These are phyloP conservation scores for Leccinum obscurum DNA, from an alignment of 768 basidiomycete species.

Conservation along the genomic window DNA sequence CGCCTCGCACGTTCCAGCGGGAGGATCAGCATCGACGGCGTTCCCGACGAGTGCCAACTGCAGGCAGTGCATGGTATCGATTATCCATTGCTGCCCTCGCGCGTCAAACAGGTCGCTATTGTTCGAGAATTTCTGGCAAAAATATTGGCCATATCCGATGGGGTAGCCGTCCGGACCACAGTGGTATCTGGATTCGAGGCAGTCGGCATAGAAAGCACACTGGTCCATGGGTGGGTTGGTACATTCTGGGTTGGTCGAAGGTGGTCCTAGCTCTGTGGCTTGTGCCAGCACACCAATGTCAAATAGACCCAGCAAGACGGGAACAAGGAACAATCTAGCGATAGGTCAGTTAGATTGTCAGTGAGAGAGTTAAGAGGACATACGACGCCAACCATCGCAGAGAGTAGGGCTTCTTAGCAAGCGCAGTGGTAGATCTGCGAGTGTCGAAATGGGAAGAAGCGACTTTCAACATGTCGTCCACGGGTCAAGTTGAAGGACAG, in stretches of 20 bases:
- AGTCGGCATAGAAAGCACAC: conserved; percentile 31
- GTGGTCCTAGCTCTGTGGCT: neutral
- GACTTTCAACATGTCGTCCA: neutral
- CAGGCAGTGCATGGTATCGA: neutral
- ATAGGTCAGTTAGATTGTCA: neutral
- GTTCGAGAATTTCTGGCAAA: neutral
- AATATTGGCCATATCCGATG: neutral
- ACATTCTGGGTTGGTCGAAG: conserved; percentile 10
- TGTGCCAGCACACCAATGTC: neutral
- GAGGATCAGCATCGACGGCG: conserved; percentile 20
- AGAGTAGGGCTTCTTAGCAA: neutral
- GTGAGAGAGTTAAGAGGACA: neutral
- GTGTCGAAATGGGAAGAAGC: neutral
- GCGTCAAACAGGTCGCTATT: neutral
- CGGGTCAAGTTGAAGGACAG: too few species aligned
- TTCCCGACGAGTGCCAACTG: conserved; percentile 36
- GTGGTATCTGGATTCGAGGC: neutral
- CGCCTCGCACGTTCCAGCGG: neutral
- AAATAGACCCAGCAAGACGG: neutral
- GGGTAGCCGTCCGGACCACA: neutral
- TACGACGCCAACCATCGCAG: neutral
- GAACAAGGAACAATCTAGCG: neutral
- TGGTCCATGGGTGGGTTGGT: conserved; percentile 36
- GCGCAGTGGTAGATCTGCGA: neutral
- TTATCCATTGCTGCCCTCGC: neutral